A percentile compares a stretch with the other conserved stretches of the same genome.
phyloP scores from a whole-genome alignment of 768 basidiomycete species.

The Postia placenta region DNA sequence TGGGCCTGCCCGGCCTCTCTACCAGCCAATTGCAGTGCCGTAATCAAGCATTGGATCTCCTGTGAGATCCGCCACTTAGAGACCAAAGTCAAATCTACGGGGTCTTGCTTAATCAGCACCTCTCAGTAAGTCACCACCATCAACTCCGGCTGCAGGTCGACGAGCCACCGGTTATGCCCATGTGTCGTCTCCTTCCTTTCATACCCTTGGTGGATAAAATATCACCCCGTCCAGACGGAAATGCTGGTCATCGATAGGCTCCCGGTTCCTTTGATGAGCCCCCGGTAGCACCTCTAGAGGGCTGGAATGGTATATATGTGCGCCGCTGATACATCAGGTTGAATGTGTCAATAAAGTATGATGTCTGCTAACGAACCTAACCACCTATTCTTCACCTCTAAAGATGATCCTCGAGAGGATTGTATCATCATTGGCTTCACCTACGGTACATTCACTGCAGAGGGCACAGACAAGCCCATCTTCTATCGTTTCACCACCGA shows the following conservation, averaged over 20 bases:
- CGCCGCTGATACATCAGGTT: neutral
- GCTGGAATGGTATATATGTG: neutral
- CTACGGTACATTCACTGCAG: constrained; percentile 5
- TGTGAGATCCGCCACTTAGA: too few species aligned
- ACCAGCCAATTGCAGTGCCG: too few species aligned
- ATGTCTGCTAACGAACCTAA: constrained; percentile 6
- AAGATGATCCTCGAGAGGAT: constrained; percentile 57
- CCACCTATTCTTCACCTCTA: constrained; percentile 60
- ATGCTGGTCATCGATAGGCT: constrained; percentile 4
- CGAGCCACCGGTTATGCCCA: too few species aligned
- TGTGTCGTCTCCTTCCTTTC: too few species aligned
- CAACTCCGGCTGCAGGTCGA: too few species aligned
- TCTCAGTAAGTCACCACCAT: too few species aligned
- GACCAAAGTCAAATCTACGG: neutral
- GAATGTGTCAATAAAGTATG: neutral
- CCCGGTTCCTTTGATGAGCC: neutral
- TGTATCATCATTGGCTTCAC: constrained; percentile 56
- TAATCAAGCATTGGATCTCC: too few species aligned
- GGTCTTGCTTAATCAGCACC: neutral
- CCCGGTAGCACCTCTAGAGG: neutral
- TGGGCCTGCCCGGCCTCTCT: neutral
- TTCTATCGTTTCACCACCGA: constrained; percentile 66
- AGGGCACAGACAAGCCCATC: constrained; percentile 44
- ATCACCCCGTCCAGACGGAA: too few species aligned
- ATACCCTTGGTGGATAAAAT: too few species aligned